These are phyloP conservation scores for Entomortierella lignicola DNA, from an alignment of 192 early-diverging fungal species.

Conservation along the genomic window DNA sequence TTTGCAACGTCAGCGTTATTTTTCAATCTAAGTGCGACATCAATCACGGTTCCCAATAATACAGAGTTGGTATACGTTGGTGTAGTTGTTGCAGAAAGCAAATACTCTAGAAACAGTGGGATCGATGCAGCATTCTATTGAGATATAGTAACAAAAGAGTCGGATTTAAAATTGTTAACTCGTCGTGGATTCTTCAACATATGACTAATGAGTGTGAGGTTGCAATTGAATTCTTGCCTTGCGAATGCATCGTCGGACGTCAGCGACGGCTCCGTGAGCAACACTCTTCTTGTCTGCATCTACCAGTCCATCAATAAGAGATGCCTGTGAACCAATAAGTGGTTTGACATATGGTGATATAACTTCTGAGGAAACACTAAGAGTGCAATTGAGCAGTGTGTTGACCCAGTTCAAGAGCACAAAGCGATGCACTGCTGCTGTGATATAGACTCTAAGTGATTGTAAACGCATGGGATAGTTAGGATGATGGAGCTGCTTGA, in stretches of 20 bases:
- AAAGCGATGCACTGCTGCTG: conserved; percentile 69
- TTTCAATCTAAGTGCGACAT: conserved; percentile 64
- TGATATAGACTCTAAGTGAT: conserved; percentile 49
- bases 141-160: conserved; percentile 33
- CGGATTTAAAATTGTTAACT: conserved; percentile 48
- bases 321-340: conserved; percentile 59
- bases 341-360: conserved; percentile 27
- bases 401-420: conserved; percentile 75
- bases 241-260: conserved; percentile 70
- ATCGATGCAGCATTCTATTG: conserved; percentile 59
- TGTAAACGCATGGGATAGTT: no score
- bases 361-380: conserved; percentile 29
- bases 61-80: conserved; percentile 62
- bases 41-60: conserved; percentile 72
- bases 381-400: conserved; percentile 54
- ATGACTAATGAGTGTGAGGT: no score
- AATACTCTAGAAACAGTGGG: conserved; percentile 62
- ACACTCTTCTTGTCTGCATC: conserved; percentile 64
- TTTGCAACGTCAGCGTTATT: conserved; percentile 38
- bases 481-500: no score
- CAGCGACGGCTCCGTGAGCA: conserved; percentile 60
- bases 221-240: conserved; percentile 15
- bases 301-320: conserved; percentile 64
- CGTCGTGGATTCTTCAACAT: no score
- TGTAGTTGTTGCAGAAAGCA: conserved; percentile 58